phyloP scores from a whole-genome alignment of 768 basidiomycete species.

The Podaxis sp. region DNA sequence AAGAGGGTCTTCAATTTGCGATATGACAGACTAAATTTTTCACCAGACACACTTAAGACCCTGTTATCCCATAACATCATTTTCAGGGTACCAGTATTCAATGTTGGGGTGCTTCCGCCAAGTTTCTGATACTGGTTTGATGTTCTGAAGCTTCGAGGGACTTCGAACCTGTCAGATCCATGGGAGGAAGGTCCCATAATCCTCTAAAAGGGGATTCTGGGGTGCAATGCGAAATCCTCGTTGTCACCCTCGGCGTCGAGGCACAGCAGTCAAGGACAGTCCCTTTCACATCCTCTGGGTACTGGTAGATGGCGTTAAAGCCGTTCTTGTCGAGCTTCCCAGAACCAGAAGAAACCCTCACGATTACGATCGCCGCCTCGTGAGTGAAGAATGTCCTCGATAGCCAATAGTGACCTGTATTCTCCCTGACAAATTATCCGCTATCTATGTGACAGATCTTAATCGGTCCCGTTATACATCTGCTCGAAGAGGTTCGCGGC shows the following conservation, averaged over 20 bases:
- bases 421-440: neutral
- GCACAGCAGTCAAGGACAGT: neutral
- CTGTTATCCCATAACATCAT: neutral
- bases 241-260: slow-evolving; percentile 6
- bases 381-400: neutral
- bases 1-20: neutral
- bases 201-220: slow-evolving; percentile 1
- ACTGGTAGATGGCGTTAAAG: neutral
- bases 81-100: neutral
- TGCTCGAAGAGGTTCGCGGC: slow-evolving; percentile 12
- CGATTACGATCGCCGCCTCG: neutral
- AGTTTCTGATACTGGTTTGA: neutral
- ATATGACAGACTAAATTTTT: neutral
- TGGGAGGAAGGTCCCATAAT: neutral
- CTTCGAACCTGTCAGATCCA: neutral
- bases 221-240: slow-evolving; percentile 14
- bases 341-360: neutral
- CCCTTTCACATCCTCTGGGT: neutral
- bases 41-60: neutral
- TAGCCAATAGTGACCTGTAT: neutral
- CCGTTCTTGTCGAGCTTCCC: neutral
- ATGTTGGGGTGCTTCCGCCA: slow-evolving; percentile 12
- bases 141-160: slow-evolving; percentile 11
- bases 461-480: neutral
- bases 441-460: neutral